Base-by-base conservation (phyloP, 306 rosid species). In the Lablab purpureus region DNA sequence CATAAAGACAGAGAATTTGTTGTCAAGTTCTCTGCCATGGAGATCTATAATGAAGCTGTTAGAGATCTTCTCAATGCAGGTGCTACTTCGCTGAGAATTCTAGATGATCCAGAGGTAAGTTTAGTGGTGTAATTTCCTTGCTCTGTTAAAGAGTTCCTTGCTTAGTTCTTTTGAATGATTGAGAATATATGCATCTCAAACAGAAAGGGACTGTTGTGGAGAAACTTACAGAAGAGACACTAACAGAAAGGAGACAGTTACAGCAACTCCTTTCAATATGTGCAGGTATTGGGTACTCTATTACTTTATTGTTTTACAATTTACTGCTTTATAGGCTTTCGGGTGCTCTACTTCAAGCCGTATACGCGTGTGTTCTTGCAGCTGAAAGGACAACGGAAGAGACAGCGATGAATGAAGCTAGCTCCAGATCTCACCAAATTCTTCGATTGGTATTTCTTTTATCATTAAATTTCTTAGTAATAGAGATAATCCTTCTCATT, bases 401-500 rank as follows among this genome's bases (percentile, higher is more conserved):
- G 88, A 95, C 99, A 21, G 87, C 92, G 78, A 87, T 89, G 87
- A 95, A 95, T 71, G 98, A 92, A 80, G 60, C 89, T 71, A 95
- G 99, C 84, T 95, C 99, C 59, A 88, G 99, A 88, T 95, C 99
- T 67, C 99, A 95, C 89, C 99, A 92, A 82, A 95, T 92, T 82
- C 81, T 95, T 69, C 87, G 99, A 82, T 69, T 95, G 90, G 98
- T 95, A 90, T 81, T 87, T 71, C 81, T 69, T 27, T 65, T 25
- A 69, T 58, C 32, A 15, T 45, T 27, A 37, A 23, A 56, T 73
- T 68, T 30, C 58, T 32, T 55, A 11, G n/a, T 63, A 46, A 14
- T 55, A 70, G 21, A 68, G 50, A 12, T 36, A 10, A 10, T 25
- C 11, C 27, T 43, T 63, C 25, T n/a, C 11, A 17, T 36, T 62